A percentile compares a stretch with the other conserved stretches of the same genome.
phyloP scores from a whole-genome alignment of 176 grass and related monocot species.

The Puya raimondii region DNA sequence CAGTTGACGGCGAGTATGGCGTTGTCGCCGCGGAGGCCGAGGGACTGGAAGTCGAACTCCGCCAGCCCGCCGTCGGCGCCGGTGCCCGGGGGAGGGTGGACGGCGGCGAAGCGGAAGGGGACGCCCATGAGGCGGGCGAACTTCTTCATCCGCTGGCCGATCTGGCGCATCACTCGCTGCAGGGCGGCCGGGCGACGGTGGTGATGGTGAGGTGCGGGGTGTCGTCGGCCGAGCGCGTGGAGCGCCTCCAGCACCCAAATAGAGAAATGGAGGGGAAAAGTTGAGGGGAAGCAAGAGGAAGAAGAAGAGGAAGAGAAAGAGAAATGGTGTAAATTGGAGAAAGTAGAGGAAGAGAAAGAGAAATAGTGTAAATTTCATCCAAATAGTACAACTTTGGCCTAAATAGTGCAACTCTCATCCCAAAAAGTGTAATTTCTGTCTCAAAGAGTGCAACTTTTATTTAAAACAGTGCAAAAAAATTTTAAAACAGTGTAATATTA shows the following conservation, averaged over 20 bases:
- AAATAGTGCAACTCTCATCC: no score
- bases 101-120: slow-evolving; percentile 73
- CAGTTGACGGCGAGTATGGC: slow-evolving; percentile 69
- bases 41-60: slow-evolving; percentile 64
- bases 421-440: no score
- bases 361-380: no score
- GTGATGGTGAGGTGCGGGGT: slow-evolving; percentile 94
- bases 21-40: slow-evolving; percentile 43
- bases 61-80: slow-evolving; percentile 79
- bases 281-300: no score
- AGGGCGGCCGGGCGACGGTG: slow-evolving; percentile 51
- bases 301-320: no score
- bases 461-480: no score
- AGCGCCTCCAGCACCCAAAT: slow-evolving; percentile 91
- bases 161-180: slow-evolving; percentile 90
- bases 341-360: no score
- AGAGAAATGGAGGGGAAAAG: no score
- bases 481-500: no score
- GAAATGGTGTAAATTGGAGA: no score
- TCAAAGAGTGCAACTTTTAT: no score
- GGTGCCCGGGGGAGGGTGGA: slow-evolving; percentile 60
- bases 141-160: slow-evolving; percentile 93
- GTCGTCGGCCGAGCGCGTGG: slow-evolving; percentile 87
- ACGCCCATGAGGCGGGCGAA: slow-evolving; percentile 99
- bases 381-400: no score